These are phyloP conservation scores for Kodamaea sp. DNA, from an alignment of 1,139 yeast species.

Conservation along the genomic window DNA sequence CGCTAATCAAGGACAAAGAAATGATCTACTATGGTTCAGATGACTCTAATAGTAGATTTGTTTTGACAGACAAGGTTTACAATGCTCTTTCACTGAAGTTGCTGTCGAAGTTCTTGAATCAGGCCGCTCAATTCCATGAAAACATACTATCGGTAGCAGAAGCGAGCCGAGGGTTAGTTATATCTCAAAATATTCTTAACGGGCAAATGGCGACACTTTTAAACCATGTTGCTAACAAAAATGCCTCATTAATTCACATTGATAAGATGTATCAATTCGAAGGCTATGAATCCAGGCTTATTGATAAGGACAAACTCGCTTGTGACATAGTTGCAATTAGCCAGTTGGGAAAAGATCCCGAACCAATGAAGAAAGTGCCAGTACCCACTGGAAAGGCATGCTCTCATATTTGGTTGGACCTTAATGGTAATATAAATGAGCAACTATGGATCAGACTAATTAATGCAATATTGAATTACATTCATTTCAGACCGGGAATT, in stretches of 20 bases:
- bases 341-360: constrained; percentile 3
- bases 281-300: constrained; percentile 63
- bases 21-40: constrained; percentile 51
- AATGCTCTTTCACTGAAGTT: constrained; percentile 41
- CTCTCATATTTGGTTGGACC: constrained; percentile 71
- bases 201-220: constrained; percentile 59
- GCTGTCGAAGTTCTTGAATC: constrained; percentile 42
- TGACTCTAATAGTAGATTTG: constrained; percentile 49
- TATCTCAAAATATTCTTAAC: constrained; percentile 60
- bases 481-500: constrained; percentile 73
- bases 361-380: constrained; percentile 19
- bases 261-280: constrained; percentile 51
- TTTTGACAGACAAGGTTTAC: constrained; percentile 58
- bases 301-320: constrained; percentile 61
- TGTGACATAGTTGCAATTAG: constrained; percentile 55
- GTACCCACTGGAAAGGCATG: constrained; percentile 66
- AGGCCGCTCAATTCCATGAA: constrained; percentile 46
- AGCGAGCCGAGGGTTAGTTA: constrained; percentile 50
- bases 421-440: constrained; percentile 59
- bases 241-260: constrained; percentile 48
- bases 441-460: constrained; percentile 61
- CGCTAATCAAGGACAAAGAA: constrained; percentile 55
- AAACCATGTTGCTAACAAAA: constrained; percentile 40
- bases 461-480: constrained; percentile 45
- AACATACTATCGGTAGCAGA: constrained; percentile 38